Evolutionary conservation across 495 filamentous ascomycete species (phyloP).

Genomic region (Tirmania nivea): DNA sequence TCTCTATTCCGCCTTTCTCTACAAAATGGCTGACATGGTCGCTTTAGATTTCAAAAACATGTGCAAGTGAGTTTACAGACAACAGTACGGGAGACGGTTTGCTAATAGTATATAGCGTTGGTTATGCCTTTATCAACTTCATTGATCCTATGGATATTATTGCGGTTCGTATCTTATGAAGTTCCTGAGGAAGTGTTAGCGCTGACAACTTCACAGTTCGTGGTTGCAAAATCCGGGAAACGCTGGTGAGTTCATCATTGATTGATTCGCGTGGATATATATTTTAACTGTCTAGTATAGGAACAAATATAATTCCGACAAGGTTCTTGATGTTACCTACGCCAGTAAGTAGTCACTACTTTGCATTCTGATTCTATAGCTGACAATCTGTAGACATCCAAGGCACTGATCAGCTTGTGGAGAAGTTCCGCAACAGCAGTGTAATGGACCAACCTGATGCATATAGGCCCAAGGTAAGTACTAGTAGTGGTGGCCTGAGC

Average conservation of each 20-base stretch:
- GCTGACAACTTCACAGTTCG: conserved; percentile 37
- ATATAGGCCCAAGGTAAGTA: conserved; percentile 60
- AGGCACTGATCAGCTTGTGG: conserved; percentile 68
- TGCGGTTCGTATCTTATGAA: conserved; percentile 28
- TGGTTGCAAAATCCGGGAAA: conserved; percentile 43
- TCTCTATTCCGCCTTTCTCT: conserved; percentile 1
- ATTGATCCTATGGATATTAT: conserved; percentile 54
- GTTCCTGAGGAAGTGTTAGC: too few species aligned
- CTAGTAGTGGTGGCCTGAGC: too few species aligned
- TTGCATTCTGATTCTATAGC: background rate
- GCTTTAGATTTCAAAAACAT: conserved; percentile 55
- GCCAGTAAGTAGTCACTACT: conserved; percentile 41
- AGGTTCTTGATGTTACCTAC: conserved; percentile 78
- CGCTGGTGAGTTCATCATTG: conserved; percentile 34
- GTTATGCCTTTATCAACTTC: conserved; percentile 97
- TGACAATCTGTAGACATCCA: conserved; percentile 40
- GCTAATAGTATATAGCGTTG: conserved; percentile 39
- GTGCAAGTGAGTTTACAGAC: conserved; percentile 46
- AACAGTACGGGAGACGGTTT: background rate
- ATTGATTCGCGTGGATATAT: background rate
- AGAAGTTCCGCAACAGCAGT: conserved; percentile 89
- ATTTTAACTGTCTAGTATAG: conserved; percentile 18
- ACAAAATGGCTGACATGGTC: background rate
- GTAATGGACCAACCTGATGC: conserved; percentile 70
- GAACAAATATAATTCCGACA: conserved; percentile 66